A percentile compares a stretch with the other conserved stretches of the same genome.
Conservation (phyloP, 306 rosid species). For the Cucumis hystrix region DNA sequence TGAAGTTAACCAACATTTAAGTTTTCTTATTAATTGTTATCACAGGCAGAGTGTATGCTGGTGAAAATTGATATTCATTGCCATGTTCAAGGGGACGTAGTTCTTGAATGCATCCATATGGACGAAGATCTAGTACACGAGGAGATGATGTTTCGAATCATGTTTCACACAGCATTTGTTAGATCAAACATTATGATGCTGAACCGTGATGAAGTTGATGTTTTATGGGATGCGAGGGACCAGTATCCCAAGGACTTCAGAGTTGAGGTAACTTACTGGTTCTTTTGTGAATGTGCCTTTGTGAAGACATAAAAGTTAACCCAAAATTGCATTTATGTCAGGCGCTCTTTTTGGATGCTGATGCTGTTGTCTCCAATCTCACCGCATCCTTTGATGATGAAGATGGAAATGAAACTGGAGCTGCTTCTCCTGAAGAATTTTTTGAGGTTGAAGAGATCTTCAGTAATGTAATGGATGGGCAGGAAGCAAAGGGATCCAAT, state of each 20-base stretch:
- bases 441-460: conserved; percentile 96
- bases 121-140: conserved; percentile 54
- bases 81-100: conserved; percentile 92
- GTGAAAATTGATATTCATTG: conserved; percentile 81
- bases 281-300: conserved; percentile 26
- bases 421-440: conserved; percentile 90
- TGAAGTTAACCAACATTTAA: conserved; percentile 7
- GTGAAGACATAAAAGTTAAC: conserved; percentile 41
- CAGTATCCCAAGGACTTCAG: conserved; percentile 76
- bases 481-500: conserved; percentile 41
- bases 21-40: conserved; percentile 33
- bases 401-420: conserved; percentile 61
- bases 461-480: conserved; percentile 65
- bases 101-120: conserved; percentile 85
- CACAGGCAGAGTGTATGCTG: conserved; percentile 91
- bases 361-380: conserved; percentile 72
- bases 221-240: conserved; percentile 85
- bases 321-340: conserved; percentile 56
- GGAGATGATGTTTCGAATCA: conserved; percentile 75
- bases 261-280: conserved; percentile 71
- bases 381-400: conserved; percentile 42
- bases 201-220: conserved; percentile 77
- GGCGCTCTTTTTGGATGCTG: conserved; percentile 91
- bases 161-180: conserved; percentile 95
- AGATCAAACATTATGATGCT: conserved; percentile 66